Evolutionary conservation across 164 flowering plant genomes (phyloP).

Genomic region (Chimonanthus salicifolius): DNA sequence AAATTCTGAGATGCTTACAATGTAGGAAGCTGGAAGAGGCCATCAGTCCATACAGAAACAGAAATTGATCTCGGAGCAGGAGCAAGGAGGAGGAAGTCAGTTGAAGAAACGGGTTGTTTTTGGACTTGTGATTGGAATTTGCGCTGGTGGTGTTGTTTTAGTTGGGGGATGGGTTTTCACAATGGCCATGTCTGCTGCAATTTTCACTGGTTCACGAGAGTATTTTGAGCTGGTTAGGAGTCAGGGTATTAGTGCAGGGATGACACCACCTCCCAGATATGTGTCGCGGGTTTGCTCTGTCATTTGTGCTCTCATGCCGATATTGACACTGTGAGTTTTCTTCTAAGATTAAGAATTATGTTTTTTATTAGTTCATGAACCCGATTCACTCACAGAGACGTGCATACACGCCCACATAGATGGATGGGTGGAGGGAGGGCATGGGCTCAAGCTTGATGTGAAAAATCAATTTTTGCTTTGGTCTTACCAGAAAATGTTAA

Average conservation of each 20-base stretch:
- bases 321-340: conserved; percentile 71
- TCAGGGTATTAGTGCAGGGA: conserved; percentile 78
- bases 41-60: conserved; percentile 14
- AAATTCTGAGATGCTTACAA: conserved; percentile 24
- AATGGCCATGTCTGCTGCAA: conserved; percentile 55
- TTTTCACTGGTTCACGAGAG: conserved; percentile 73
- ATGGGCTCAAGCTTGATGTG: too few relatives aligned
- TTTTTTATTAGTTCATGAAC: too few relatives aligned
- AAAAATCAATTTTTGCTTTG: too few relatives aligned
- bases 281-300: conserved; percentile 91
- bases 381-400: too few relatives aligned
- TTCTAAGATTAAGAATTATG: not conserved
- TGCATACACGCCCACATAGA: too few relatives aligned
- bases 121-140: conserved; percentile 63
- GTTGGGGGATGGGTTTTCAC: conserved; percentile 82
- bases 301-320: conserved; percentile 81
- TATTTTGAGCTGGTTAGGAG: conserved; percentile 92
- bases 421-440: too few relatives aligned
- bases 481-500: too few relatives aligned
- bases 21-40: conserved; percentile 45
- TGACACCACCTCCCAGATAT: conserved; percentile 99
- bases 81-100: conserved; percentile 54
- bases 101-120: conserved; percentile 69
- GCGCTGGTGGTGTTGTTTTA: conserved; percentile 31
- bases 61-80: conserved; percentile 24